Percentiles rank a stretch among this genome's conserved stretches.
Evolutionary conservation across 805 yeast genomes (phyloP).

Genomic region (Peterozyma toletana): DNA sequence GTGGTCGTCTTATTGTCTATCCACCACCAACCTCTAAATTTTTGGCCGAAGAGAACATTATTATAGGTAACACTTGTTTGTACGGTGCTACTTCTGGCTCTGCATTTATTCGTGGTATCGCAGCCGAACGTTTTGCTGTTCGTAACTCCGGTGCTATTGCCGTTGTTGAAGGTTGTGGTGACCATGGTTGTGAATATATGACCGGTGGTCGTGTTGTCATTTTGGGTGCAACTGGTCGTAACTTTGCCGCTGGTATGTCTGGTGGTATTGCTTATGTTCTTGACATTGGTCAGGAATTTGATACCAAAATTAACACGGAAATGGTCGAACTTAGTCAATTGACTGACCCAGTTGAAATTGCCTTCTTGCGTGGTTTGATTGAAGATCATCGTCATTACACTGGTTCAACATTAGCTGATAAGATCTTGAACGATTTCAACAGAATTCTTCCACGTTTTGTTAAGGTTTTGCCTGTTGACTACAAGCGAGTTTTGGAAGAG

Average conservation of each 20-base stretch:
- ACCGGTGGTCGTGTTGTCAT: slow-evolving; percentile 98
- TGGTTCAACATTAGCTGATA: slow-evolving; percentile 81
- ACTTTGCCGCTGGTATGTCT: slow-evolving; percentile 97
- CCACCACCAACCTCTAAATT: slow-evolving; percentile 82
- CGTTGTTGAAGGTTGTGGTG: slow-evolving; percentile 96
- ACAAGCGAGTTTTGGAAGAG: slow-evolving; percentile 78
- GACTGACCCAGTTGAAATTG: slow-evolving; percentile 86
- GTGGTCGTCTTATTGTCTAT: slow-evolving; percentile 87
- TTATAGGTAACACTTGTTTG: slow-evolving; percentile 95
- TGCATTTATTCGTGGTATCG: slow-evolving; percentile 93
- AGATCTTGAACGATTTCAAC: slow-evolving; percentile 80
- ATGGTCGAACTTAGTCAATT: slow-evolving; percentile 75
- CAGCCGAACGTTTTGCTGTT: slow-evolving; percentile 97
- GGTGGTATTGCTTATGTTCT: slow-evolving; percentile 98
- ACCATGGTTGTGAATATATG: slow-evolving; percentile 99
- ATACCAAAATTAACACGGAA: slow-evolving; percentile 68
- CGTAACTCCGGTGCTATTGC: slow-evolving; percentile 98
- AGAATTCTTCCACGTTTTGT: slow-evolving; percentile 83
- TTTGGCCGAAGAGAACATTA: slow-evolving; percentile 93
- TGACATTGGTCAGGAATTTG: slow-evolving; percentile 91
- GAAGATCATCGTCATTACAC: slow-evolving; percentile 97
- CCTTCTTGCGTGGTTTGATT: slow-evolving; percentile 84
- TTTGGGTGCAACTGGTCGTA: slow-evolving; percentile 84
- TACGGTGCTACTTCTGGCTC: slow-evolving; percentile 97
- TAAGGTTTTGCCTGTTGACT: slow-evolving; percentile 88